These are phyloP conservation scores for Cercospora sojina DNA, from an alignment of 2,329 filamentous ascomycete genomes.

Conservation along the genomic window DNA sequence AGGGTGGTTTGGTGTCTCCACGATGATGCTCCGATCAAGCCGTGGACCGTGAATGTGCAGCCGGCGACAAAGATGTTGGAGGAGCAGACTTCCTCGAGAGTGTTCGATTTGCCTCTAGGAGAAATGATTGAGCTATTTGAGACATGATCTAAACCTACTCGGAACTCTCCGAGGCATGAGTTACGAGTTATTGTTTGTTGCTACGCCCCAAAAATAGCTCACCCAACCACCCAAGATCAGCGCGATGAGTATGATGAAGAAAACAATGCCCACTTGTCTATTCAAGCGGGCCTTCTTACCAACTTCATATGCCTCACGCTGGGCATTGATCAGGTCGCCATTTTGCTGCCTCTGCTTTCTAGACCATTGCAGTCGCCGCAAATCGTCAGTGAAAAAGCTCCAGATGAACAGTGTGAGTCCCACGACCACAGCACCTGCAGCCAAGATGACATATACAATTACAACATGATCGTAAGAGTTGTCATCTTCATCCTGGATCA, in stretches of 20 bases:
- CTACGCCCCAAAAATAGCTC: constrained; percentile 62
- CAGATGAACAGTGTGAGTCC: constrained; percentile 43
- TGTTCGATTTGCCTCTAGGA: not conserved
- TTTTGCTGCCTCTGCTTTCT: constrained; percentile 52
- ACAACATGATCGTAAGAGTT: constrained; percentile 58
- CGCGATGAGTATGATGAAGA: constrained; percentile 48
- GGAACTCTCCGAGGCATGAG: not conserved
- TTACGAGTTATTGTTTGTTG: constrained; percentile 50
- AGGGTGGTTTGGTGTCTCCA: not conserved
- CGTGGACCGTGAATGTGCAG: not conserved
- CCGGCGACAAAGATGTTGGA: not conserved
- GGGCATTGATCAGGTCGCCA: constrained; percentile 47
- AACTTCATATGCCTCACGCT: constrained; percentile 46
- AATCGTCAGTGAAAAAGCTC: constrained; percentile 43
- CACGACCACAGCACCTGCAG: constrained; percentile 51
- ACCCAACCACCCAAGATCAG: constrained; percentile 55
- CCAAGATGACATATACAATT: constrained; percentile 57
- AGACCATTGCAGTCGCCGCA: constrained; percentile 58
- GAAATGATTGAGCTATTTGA: not conserved
- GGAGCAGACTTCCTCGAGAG: not conserved
- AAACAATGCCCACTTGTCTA: constrained; percentile 35
- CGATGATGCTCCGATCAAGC: not conserved
- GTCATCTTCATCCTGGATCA: constrained; percentile 58
- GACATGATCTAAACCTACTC: not conserved
- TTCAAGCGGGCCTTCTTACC: constrained; percentile 41